Evolutionary conservation across 2,329 filamentous ascomycete genomes (phyloP), one percentile per base, ranked within the genome.

Genomic region (Leptographium flavum): DNA sequence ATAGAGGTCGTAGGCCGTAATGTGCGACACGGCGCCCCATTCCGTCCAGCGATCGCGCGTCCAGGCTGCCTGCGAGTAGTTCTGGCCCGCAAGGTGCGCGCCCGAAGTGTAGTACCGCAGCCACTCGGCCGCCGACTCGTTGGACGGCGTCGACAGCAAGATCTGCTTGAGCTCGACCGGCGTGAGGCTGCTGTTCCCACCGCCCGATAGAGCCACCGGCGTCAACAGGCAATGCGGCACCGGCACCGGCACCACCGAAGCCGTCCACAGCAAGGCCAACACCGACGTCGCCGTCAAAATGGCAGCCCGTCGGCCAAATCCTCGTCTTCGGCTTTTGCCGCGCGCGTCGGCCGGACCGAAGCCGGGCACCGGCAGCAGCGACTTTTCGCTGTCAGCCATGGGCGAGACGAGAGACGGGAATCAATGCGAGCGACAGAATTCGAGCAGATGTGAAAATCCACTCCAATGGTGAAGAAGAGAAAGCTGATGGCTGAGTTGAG

Each of bases 71-170:
- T 75, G 53, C 19, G 80, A 86, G 49, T 79, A 70, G 58, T 90
- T 92, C 63, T 81, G 79, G 19, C 85, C 84, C 1, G 81, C 83
- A 41, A 90, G 63, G 62, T 90, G 85, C 17, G 81, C 72, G 0
- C 85, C 85, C 0, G 79, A 67, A 0, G 84, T 84, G 56, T 90
- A 90, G 59, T 88, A 90, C 50, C 68, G 68, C 60, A 79, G 85
- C 83, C 83, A 88, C 62, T 86, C 76, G 50, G 74, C 69, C 9
- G 73, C 74, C 51, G 69, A 70, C 39, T 72, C 63, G 27, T 69
- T 65, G 46, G 68, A 71, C 5, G 78, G 78, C 0, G 75, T 79
- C 25, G 73, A 67, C 37, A 79, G 63, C 32, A 82, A 58, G 27
- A 81, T 73, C 6, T 62, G 54, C 49, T 70, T 64, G n/a, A 81